A percentile compares a stretch with the other conserved stretches of the same genome.
Conservation (phyloP, 176 grass and related monocot species). For the Musa acuminata region DNA sequence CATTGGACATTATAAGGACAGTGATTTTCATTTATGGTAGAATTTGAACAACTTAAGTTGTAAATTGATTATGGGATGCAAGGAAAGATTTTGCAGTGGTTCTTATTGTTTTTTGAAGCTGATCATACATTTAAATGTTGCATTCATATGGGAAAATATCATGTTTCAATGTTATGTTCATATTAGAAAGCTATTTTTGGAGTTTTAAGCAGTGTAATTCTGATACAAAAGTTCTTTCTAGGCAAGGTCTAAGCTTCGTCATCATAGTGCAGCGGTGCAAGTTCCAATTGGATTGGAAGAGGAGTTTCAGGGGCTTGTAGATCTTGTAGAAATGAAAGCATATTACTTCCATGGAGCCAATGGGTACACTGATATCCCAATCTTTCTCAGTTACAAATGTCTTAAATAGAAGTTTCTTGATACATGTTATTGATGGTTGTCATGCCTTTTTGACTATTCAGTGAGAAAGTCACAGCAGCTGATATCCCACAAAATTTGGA, state of each 20-base stretch:
- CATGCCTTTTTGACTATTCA: slow-evolving; percentile 28
- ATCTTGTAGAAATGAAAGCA: slow-evolving; percentile 88
- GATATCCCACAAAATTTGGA: slow-evolving; percentile 72
- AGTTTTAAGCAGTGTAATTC: neutral
- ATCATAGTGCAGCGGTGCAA: slow-evolving; percentile 93
- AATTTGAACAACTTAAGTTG: too few relatives aligned
- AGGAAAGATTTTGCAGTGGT: too few relatives aligned
- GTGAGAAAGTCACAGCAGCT: slow-evolving; percentile 56
- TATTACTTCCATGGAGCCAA: slow-evolving; percentile 76
- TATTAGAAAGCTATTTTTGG: neutral
- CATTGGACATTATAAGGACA: too few relatives aligned
- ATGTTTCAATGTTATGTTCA: neutral
- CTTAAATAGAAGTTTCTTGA: slow-evolving; percentile 6
- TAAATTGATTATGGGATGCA: too few relatives aligned
- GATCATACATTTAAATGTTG: neutral
- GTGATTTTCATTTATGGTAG: too few relatives aligned
- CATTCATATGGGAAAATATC: neutral
- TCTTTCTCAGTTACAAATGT: neutral
- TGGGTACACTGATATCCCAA: slow-evolving; percentile 43
- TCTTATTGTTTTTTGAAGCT: too few relatives aligned
- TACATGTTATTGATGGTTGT: slow-evolving; percentile 19
- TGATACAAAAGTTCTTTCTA: slow-evolving; percentile 18
- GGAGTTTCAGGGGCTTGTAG: slow-evolving; percentile 87
- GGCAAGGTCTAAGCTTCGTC: slow-evolving; percentile 85
- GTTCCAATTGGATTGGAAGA: slow-evolving; percentile 97